Conservation (phyloP, 2,329 filamentous ascomycete species). For the Trichoderma aggressivum region DNA sequence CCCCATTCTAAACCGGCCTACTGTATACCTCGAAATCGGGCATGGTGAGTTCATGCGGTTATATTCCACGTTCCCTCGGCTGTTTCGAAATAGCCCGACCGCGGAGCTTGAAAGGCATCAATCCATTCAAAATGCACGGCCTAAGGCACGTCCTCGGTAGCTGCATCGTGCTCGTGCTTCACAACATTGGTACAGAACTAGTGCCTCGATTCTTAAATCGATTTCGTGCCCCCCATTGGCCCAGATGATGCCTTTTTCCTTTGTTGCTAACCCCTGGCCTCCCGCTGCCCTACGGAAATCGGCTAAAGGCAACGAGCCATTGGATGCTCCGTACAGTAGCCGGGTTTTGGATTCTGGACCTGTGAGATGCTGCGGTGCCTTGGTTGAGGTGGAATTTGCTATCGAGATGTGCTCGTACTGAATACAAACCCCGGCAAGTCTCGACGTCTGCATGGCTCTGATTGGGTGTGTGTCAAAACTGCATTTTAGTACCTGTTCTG, state of each 20-base stretch:
- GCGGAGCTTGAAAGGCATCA: background rate
- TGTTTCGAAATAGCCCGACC: background rate
- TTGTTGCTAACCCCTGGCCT: background rate
- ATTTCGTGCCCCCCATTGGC: background rate
- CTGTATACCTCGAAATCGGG: background rate
- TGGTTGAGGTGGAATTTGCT: background rate
- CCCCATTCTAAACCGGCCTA: background rate
- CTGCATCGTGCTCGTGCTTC: background rate
- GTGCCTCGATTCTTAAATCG: background rate
- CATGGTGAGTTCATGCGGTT: background rate
- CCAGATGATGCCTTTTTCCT: background rate
- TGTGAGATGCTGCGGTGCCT: background rate
- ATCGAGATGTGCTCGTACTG: background rate
- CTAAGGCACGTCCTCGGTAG: background rate
- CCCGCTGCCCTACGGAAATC: constrained; percentile 3
- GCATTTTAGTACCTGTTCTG: background rate
- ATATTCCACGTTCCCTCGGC: background rate
- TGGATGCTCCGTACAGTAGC: background rate
- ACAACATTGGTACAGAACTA: background rate
- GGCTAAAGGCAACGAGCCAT: constrained; percentile 1
- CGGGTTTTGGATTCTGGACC: background rate
- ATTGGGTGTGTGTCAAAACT: background rate
- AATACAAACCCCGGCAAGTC: background rate
- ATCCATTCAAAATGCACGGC: background rate
- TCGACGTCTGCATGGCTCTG: background rate